Conservation (phyloP, 1,284 basidiomycete species). For the Cutaneotrichosporon arboriforme region DNA sequence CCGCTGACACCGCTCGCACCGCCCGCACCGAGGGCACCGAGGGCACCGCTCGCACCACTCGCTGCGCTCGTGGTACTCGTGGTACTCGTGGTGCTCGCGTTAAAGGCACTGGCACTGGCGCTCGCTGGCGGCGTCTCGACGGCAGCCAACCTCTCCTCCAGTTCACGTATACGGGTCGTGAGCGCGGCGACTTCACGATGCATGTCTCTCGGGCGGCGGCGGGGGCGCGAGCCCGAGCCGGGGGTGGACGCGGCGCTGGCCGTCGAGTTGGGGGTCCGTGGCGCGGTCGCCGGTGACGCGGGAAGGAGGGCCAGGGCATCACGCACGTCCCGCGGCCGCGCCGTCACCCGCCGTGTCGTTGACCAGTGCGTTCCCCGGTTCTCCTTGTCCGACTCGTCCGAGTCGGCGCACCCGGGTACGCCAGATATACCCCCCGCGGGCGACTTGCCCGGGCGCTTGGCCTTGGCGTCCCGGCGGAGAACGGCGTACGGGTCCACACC, state of each 20-base stretch:
- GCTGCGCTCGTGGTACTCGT: neutral
- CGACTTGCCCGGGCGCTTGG: neutral
- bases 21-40: neutral
- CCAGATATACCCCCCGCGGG: neutral
- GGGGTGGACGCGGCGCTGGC: neutral
- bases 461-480: conserved; percentile 13
- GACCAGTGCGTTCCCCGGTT: conserved; percentile 3
- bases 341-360: conserved; percentile 17
- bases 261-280: neutral
- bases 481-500: conserved; percentile 26
- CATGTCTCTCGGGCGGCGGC: neutral
- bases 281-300: neutral
- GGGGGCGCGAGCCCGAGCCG: neutral
- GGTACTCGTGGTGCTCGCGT: no score
- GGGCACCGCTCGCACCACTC: neutral
- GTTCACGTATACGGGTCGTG: conserved; percentile 15
- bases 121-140: conserved; percentile 7
- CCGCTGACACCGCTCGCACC: neutral
- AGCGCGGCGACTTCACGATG: conserved; percentile 9
- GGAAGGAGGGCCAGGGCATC: neutral
- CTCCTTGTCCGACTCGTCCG: conserved; percentile 2
- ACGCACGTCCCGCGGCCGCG: neutral
- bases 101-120: neutral
- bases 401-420: neutral
- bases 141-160: conserved; percentile 11